These are phyloP conservation scores for Noccaea bulbosa DNA, from an alignment of 345 rosid species.

Conservation along the genomic window DNA sequence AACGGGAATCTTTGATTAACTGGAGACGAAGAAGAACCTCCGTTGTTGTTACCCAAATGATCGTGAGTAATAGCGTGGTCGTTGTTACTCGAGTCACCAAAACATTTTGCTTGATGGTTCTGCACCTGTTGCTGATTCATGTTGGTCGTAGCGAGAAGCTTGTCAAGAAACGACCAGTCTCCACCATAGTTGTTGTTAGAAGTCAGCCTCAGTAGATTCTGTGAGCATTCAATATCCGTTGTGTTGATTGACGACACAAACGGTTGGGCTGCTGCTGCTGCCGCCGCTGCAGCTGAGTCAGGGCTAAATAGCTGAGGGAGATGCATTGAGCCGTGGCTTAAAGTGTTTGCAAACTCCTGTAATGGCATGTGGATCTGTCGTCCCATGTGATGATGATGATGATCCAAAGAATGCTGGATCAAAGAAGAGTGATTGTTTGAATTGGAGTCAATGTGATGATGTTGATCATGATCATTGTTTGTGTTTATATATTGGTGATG, in stretches of 20 bases:
- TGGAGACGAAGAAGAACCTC: constrained; percentile 42
- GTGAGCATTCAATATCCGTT: constrained; percentile 64
- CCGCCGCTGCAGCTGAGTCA: constrained; percentile 51
- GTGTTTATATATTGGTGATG: constrained; percentile 41
- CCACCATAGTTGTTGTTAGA: constrained; percentile 57
- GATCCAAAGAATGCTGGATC: constrained; percentile 34
- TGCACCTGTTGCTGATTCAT: constrained; percentile 44
- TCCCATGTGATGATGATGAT: constrained; percentile 41
- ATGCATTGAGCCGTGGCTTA: constrained; percentile 61
- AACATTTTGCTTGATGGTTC: constrained; percentile 42
- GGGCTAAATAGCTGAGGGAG: constrained; percentile 84
- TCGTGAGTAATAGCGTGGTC: constrained; percentile 38
- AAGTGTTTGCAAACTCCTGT: constrained; percentile 41
- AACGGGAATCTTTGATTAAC: constrained; percentile 63
- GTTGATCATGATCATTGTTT: constrained; percentile 40
- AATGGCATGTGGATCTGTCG: constrained; percentile 40
- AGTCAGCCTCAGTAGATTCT: constrained; percentile 69
- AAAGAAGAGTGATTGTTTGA: constrained; percentile 38
- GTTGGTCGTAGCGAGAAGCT: constrained; percentile 65
- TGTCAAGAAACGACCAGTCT: constrained; percentile 89
- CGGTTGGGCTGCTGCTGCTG: constrained; percentile 40
- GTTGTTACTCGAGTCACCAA: constrained; percentile 29
- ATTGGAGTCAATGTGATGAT: constrained; percentile 35
- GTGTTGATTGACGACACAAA: constrained; percentile 48
- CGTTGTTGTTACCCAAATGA: constrained; percentile 43